A percentile compares a stretch with the other conserved stretches of the same genome.
Evolutionary conservation across 768 basidiomycete genomes (phyloP).

Genomic region (Sarcodon aspratus): DNA sequence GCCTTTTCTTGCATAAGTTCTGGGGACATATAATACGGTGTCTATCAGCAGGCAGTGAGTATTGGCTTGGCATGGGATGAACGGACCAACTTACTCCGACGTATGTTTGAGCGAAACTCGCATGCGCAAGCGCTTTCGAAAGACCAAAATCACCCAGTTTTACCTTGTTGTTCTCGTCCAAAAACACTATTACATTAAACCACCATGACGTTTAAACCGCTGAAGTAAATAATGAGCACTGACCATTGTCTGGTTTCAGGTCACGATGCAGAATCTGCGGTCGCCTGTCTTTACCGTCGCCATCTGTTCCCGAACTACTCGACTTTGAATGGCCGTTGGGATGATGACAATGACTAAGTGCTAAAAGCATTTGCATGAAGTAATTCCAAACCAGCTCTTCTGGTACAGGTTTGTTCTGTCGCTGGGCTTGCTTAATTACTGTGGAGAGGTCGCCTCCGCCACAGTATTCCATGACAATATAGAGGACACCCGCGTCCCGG

Average conservation of each 20-base stretch:
- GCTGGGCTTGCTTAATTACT: constrained; percentile 71
- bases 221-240: constrained; percentile 10
- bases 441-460: constrained; percentile 90
- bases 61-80: background rate
- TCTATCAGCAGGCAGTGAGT: constrained; percentile 32
- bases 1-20: constrained; percentile 96
- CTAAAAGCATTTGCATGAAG: constrained; percentile 86
- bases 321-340: constrained; percentile 41
- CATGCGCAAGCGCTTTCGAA: constrained; percentile 81
- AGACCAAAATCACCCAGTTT: constrained; percentile 97
- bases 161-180: constrained; percentile 74
- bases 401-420: constrained; percentile 59
- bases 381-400: constrained; percentile 96
- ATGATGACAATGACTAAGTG: constrained; percentile 88
- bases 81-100: constrained; percentile 63
- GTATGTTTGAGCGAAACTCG: constrained; percentile 91
- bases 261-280: constrained; percentile 87
- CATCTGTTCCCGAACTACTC: constrained; percentile 23
- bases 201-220: background rate
- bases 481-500: constrained; percentile 80
- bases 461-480: constrained; percentile 99
- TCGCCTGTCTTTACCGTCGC: constrained; percentile 35
- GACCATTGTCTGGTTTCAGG: constrained; percentile 95
- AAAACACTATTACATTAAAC: constrained; percentile 59
- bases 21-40: constrained; percentile 99